Conservation (phyloP, 2,329 filamentous ascomycete species). For the Torrubiella hemipterigena region DNA sequence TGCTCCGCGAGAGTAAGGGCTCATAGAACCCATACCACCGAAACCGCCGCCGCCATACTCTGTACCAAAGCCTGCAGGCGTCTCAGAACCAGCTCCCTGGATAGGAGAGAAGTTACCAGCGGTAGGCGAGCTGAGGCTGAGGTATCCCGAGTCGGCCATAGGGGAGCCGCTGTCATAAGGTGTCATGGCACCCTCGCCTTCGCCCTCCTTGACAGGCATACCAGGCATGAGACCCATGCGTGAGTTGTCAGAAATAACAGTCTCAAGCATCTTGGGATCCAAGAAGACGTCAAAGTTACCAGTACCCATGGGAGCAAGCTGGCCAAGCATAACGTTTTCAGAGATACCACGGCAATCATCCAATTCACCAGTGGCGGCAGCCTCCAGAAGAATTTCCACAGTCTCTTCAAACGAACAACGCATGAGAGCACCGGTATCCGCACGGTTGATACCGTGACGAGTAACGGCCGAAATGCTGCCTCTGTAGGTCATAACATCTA, state of each 20-base stretch:
- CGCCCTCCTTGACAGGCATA: slow-evolving; percentile 63
- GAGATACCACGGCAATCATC: slow-evolving; percentile 98
- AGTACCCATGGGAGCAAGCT: slow-evolving; percentile 93
- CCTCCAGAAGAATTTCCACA: slow-evolving; percentile 93
- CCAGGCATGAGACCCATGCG: slow-evolving; percentile 72
- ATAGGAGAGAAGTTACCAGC: slow-evolving; percentile 66
- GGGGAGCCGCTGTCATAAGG: slow-evolving; percentile 87
- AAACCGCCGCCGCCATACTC: slow-evolving; percentile 45
- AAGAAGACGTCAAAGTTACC: slow-evolving; percentile 90
- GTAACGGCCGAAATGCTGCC: slow-evolving; percentile 93
- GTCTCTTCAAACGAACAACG: slow-evolving; percentile 99
- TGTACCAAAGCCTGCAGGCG: slow-evolving; percentile 52
- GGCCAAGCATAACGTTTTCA: slow-evolving; percentile 96
- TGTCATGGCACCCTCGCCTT: slow-evolving; percentile 74
- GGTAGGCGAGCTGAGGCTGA: slow-evolving; percentile 50
- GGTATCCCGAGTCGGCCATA: slow-evolving; percentile 58
- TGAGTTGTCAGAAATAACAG: slow-evolving; percentile 85
- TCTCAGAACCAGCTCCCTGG: slow-evolving; percentile 60
- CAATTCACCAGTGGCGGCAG: slow-evolving; percentile 84
- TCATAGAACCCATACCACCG: slow-evolving; percentile 38
- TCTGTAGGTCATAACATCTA: slow-evolving; percentile 95
- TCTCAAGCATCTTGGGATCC: slow-evolving; percentile 91
- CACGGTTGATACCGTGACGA: slow-evolving; percentile 95
- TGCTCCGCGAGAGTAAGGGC: slow-evolving; percentile 51
- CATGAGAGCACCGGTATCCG: slow-evolving; percentile 96